phyloP scores from a whole-genome alignment of 345 rosid genomes.

The Rubroshorea leprosula region DNA sequence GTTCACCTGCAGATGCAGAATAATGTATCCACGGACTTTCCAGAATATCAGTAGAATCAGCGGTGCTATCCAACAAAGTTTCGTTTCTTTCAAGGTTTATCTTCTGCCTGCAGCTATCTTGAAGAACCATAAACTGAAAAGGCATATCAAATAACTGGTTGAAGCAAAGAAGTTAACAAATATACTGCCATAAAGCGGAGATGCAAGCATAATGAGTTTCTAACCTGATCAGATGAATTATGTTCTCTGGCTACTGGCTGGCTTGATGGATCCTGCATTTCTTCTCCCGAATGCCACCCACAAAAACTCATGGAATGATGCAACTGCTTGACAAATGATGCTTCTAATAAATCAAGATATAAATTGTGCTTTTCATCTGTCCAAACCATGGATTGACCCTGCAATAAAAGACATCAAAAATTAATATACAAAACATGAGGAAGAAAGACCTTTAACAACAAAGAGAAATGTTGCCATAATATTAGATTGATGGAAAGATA shows the following conservation, averaged over 20 bases:
- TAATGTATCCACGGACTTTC: slow-evolving; percentile 17
- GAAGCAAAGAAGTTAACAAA: neutral
- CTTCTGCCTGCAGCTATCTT: slow-evolving; percentile 37
- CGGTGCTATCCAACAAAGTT: slow-evolving; percentile 26
- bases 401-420: slow-evolving; percentile 5
- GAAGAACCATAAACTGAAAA: slow-evolving; percentile 41
- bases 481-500: neutral
- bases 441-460: slow-evolving; percentile 3
- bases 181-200: neutral
- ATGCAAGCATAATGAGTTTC: slow-evolving; percentile 16
- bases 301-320: slow-evolving; percentile 27
- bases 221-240: slow-evolving; percentile 42
- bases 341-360: slow-evolving; percentile 56
- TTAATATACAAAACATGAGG: neutral
- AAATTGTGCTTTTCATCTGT: slow-evolving; percentile 66
- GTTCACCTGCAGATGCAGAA: slow-evolving; percentile 13
- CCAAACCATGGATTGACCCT: slow-evolving; percentile 50
- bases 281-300: slow-evolving; percentile 16
- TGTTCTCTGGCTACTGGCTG: slow-evolving; percentile 17
- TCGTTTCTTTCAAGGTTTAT: slow-evolving; percentile 31
- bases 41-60: slow-evolving; percentile 30
- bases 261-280: slow-evolving; percentile 17
- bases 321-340: slow-evolving; percentile 61
- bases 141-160: slow-evolving; percentile 1
- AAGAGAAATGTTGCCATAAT: neutral